These are phyloP conservation scores for Acanthamoeba lenticulata DNA, from an alignment of 208 protist genomes.

Conservation along the genomic window DNA sequence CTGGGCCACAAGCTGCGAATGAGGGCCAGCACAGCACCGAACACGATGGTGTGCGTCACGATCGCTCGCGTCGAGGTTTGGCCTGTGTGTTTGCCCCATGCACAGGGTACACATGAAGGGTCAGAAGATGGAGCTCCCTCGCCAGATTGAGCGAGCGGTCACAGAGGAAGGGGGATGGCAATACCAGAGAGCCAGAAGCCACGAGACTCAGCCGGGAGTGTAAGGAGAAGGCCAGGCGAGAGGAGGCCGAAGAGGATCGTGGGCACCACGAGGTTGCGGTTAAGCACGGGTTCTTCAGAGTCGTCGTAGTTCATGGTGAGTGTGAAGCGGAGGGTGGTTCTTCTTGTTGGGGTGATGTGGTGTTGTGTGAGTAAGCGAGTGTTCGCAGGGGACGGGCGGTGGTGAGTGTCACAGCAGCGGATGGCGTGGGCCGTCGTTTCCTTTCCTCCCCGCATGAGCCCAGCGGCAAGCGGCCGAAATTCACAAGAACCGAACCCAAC, in stretches of 20 bases:
- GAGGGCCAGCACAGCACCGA: conserved; percentile 38
- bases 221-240: conserved; percentile 54
- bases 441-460: no score
- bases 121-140: no score
- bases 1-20: conserved; percentile 36
- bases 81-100: no score
- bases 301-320: conserved; percentile 52
- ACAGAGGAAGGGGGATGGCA: background rate
- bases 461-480: no score
- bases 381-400: no score
- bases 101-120: no score
- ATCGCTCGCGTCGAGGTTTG: conserved; percentile 32
- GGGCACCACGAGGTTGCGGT: conserved; percentile 47
- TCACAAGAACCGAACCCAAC: no score
- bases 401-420: no score
- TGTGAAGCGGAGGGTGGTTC: background rate
- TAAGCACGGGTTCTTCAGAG: conserved; percentile 20
- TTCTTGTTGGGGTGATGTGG: no score
- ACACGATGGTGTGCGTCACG: conserved; percentile 45
- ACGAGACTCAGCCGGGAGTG: conserved; percentile 11
- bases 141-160: no score
- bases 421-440: no score
- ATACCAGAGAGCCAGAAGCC: background rate
- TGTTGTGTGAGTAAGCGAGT: no score
- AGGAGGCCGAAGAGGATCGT: conserved; percentile 45